phyloP scores from a whole-genome alignment of 352 stramenopile species.

The Pythium vanterpoolii region DNA sequence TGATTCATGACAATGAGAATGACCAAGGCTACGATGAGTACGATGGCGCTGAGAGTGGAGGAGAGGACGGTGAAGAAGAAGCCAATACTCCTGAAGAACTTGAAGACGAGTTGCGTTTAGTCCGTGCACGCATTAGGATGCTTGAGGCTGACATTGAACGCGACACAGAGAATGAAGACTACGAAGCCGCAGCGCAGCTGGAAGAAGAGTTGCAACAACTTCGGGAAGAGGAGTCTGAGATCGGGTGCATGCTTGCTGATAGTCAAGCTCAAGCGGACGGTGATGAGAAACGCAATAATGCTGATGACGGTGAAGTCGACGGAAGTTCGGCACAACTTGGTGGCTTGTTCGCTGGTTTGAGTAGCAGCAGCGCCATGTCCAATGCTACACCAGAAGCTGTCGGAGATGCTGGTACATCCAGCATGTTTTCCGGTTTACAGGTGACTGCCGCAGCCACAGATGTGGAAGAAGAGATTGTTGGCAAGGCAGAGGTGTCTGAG shows the following conservation, averaged over 20 bases:
- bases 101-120: constrained; percentile 35
- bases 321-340: too few relatives aligned
- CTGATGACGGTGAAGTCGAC: background rate
- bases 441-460: background rate
- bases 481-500: background rate
- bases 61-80: constrained; percentile 30
- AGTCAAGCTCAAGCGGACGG: constrained; percentile 10
- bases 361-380: background rate
- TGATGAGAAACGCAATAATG: background rate
- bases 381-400: too few relatives aligned
- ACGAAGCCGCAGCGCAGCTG: constrained; percentile 50
- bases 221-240: constrained; percentile 45
- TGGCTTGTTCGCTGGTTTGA: constrained; percentile 17
- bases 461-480: background rate
- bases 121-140: constrained; percentile 49
- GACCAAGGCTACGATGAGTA: constrained; percentile 29
- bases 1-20: constrained; percentile 21
- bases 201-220: constrained; percentile 66
- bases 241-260: constrained; percentile 33
- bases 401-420: background rate
- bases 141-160: constrained; percentile 64
- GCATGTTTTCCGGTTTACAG: constrained; percentile 24
- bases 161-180: constrained; percentile 68
- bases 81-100: constrained; percentile 22
- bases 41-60: background rate